Conservation (phyloP, 371 early-diverging fungal genomes). For the Zychaea mexicana region DNA sequence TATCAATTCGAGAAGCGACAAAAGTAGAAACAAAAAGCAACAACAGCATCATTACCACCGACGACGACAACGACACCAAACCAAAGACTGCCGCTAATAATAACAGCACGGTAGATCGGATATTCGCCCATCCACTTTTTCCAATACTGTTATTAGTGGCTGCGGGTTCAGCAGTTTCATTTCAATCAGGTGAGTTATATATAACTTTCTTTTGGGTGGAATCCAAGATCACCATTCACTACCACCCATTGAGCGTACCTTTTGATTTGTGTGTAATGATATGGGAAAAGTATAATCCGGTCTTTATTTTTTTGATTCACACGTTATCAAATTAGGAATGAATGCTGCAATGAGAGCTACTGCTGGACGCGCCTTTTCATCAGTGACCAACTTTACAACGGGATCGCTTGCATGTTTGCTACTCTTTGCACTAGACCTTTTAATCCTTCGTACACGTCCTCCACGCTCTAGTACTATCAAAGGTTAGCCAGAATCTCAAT, state of each 20-base stretch:
- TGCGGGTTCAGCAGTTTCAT: conserved; percentile 12
- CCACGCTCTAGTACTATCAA: conserved; percentile 16
- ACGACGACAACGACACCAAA: too few species aligned
- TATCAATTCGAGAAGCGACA: too few species aligned
- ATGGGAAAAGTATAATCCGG: background rate
- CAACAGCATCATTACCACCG: too few species aligned
- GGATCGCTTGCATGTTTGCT: conserved; percentile 18
- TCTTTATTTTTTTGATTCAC: background rate
- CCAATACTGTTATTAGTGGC: conserved; percentile 3
- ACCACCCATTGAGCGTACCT: too few species aligned
- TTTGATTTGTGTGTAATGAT: background rate
- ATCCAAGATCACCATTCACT: too few species aligned
- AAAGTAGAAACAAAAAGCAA: too few species aligned
- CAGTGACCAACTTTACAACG: conserved; percentile 22
- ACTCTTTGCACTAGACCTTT: conserved; percentile 30
- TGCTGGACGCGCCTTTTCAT: conserved; percentile 33
- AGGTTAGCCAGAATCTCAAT: conserved; percentile 12
- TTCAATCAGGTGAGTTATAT: conserved; percentile 14
- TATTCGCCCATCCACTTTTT: background rate
- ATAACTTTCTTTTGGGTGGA: too few species aligned
- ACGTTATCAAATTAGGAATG: conserved; percentile 13
- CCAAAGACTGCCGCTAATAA: too few species aligned
- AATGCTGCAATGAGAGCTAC: conserved; percentile 31
- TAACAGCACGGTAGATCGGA: too few species aligned
- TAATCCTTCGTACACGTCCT: conserved; percentile 20